These are phyloP conservation scores for Boletus patriciae DNA, from an alignment of 768 basidiomycete species.

Conservation along the genomic window DNA sequence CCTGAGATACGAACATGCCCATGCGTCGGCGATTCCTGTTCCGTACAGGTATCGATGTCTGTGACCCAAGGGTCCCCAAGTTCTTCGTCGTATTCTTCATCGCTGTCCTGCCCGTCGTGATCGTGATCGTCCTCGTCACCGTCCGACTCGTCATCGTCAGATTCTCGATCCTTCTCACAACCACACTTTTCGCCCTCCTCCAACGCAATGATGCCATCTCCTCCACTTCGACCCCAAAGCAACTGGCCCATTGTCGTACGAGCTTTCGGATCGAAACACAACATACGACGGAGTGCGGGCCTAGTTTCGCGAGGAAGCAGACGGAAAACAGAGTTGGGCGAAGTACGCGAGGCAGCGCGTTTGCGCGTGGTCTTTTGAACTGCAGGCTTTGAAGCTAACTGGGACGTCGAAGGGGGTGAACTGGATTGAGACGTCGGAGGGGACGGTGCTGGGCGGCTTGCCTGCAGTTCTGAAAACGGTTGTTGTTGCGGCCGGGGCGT, in stretches of 20 bases:
- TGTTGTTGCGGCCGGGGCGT: slow-evolving; percentile 6
- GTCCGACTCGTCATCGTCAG: slow-evolving; percentile 33
- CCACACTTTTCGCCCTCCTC: slow-evolving; percentile 53
- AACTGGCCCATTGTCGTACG: slow-evolving; percentile 93
- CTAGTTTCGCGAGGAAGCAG: slow-evolving; percentile 92
- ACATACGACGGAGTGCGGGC: slow-evolving; percentile 87
- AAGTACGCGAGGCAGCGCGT: slow-evolving; percentile 26
- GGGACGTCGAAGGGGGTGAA: slow-evolving; percentile 16
- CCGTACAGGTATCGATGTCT: slow-evolving; percentile 67
- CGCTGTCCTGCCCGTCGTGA: slow-evolving; percentile 25
- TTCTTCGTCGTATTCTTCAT: slow-evolving; percentile 58
- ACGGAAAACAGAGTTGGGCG: slow-evolving; percentile 88
- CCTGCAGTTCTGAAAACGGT: slow-evolving; percentile 17
- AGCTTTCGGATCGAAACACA: slow-evolving; percentile 83
- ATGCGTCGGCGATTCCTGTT: slow-evolving; percentile 51
- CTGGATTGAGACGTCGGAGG: slow-evolving; percentile 18
- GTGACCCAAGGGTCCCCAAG: slow-evolving; percentile 90
- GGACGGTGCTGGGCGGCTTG: slow-evolving; percentile 29
- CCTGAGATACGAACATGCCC: slow-evolving; percentile 70
- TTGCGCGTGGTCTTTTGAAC: slow-evolving; percentile 40
- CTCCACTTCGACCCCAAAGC: slow-evolving; percentile 76
- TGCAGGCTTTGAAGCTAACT: slow-evolving; percentile 40
- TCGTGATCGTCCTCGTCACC: slow-evolving; percentile 45
- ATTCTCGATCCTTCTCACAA: slow-evolving; percentile 48
- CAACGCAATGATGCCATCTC: slow-evolving; percentile 58